Evolutionary conservation across 2,329 filamentous ascomycete species (phyloP), one percentile per base, ranked within the genome.

Genomic region (Penicillium olsonii): DNA sequence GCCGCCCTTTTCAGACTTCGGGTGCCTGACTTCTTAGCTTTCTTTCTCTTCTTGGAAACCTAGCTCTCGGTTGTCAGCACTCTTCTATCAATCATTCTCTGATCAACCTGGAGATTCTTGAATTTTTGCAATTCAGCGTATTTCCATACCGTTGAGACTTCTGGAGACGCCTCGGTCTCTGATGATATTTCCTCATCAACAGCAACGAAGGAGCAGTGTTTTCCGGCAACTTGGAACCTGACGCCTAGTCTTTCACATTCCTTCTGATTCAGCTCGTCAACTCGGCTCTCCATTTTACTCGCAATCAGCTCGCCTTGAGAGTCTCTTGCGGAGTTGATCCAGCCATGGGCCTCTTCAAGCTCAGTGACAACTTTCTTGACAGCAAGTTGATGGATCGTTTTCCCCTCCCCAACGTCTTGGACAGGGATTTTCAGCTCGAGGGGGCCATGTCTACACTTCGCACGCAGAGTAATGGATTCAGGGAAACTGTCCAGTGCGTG

Each of bases 331-430:
- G 9, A 31, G 11, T 48, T 33, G 9, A 55, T 53, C 50, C 53
- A 55, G 27, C 53, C 50, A 20, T 29, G 43, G 7, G 42, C 42
- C 34, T 53, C 46, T 20, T 55, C 53, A 14, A 55, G 46, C 14
- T 55, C 53, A 7, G 41, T 37, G 8, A 48, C 35, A 4, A 29
- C n/a, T 14, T 41, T 45, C 24, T 54, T 54, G 18, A 43, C 47
- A 12, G 47, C 51, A 9, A 54, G 40, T 19, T 51, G 47, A 42
- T 50, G 46, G 33, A 54, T 19, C 1, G 40, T 48, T 27, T 54
- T 38, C 1, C 46, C 34, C 4, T 33, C 9, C 15, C 39, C 46
- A 9, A 43, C 22, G 17, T 43, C 34, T 18, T 48, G 46, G 6
- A 48, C 40, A 2, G 46, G 46, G 22, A 48, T 43, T 4, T 43